A percentile compares a stretch with the other conserved stretches of the same genome.
phyloP scores from a whole-genome alignment of 495 filamentous ascomycete species.

The Annulohypoxylon stygium region DNA sequence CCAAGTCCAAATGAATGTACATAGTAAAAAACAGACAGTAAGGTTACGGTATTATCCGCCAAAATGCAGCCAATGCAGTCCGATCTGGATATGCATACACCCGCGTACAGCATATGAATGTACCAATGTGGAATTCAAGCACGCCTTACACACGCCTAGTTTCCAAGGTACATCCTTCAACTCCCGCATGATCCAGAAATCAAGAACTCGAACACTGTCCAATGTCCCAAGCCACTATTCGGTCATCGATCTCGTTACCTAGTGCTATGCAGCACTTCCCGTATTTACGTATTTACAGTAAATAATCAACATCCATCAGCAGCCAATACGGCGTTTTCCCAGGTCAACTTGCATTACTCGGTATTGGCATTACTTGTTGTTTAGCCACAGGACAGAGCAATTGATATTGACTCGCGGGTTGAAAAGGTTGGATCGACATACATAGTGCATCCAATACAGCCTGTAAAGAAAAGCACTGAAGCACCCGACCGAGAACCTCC shows the following conservation, averaged over 20 bases:
- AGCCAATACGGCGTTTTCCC: slow-evolving; percentile 10
- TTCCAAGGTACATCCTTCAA: slow-evolving; percentile 1
- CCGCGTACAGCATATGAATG: neutral
- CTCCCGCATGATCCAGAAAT: neutral
- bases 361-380: neutral
- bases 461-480: slow-evolving; percentile 6
- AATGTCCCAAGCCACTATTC: slow-evolving; percentile 28
- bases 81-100: slow-evolving; percentile 9
- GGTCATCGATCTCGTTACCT: neutral
- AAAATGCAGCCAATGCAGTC: neutral
- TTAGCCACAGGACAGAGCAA: neutral
- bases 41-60: slow-evolving; percentile 34
- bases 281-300: slow-evolving; percentile 15
- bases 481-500: slow-evolving; percentile 18
- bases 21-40: slow-evolving; percentile 17
- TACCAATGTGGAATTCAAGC: slow-evolving; percentile 15
- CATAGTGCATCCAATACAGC: slow-evolving; percentile 25
- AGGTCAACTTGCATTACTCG: neutral
- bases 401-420: neutral
- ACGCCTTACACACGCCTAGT: slow-evolving; percentile 1
- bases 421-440: neutral
- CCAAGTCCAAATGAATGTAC: slow-evolving; percentile 10
- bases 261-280: slow-evolving; percentile 8
- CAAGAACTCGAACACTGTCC: neutral
- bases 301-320: slow-evolving; percentile 20